These are phyloP conservation scores for Taphrina deformans DNA, from an alignment of 1,139 yeast species.

Conservation along the genomic window DNA sequence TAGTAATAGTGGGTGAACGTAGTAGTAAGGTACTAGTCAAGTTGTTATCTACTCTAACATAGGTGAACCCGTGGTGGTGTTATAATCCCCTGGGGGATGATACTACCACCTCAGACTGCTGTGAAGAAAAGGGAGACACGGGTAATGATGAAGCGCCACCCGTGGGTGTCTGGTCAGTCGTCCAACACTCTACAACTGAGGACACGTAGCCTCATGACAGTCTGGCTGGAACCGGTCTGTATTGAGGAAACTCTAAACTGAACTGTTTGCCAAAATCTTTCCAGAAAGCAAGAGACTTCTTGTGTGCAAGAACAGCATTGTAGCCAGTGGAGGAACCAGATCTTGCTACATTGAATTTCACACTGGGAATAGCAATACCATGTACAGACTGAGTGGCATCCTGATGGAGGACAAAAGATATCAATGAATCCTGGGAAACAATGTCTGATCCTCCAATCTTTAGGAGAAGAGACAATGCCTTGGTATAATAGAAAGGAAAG, in stretches of 20 bases:
- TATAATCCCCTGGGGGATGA: too few species aligned
- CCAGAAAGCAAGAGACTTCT: neutral
- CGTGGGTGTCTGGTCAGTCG: too few species aligned
- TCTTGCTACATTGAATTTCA: neutral
- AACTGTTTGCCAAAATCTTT: neutral
- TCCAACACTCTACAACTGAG: too few species aligned
- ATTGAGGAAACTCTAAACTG: neutral
- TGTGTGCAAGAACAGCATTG: neutral
- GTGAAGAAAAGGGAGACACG: too few species aligned
- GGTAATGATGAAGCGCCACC: too few species aligned
- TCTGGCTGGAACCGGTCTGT: neutral
- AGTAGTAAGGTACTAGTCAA: too few species aligned
- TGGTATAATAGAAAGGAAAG: too few species aligned
- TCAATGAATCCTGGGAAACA: neutral
- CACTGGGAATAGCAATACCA: neutral
- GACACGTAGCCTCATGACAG: too few species aligned
- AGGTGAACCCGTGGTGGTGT: too few species aligned
- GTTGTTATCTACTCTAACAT: too few species aligned
- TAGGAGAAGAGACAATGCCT: neutral
- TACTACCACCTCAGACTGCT: too few species aligned
- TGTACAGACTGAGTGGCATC: neutral
- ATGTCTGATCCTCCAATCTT: neutral
- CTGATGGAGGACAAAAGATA: neutral
- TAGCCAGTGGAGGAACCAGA: neutral
- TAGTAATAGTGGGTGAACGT: too few species aligned